Evolutionary conservation across 345 rosid genomes (phyloP).

Genomic region (Anacardium occidentale): DNA sequence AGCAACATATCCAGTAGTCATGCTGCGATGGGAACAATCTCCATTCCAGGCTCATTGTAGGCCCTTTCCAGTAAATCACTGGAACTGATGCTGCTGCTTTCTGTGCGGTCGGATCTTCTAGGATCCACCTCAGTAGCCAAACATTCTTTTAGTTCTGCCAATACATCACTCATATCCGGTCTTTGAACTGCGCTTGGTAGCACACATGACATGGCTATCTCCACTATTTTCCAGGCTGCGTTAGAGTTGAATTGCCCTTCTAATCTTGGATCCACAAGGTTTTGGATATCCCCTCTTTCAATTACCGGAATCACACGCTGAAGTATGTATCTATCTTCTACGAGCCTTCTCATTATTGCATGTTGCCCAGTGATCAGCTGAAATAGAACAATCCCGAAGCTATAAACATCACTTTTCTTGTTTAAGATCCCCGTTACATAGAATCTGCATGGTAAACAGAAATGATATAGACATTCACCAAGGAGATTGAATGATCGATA

Average conservation of each 20-base stretch:
- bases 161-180: constrained; percentile 25
- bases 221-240: constrained; percentile 35
- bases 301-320: constrained; percentile 22
- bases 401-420: not conserved
- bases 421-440: not conserved
- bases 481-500: too few relatives aligned
- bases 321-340: constrained; percentile 19
- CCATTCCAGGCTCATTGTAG: not conserved
- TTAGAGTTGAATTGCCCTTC: constrained; percentile 24
- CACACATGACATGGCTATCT: constrained; percentile 11
- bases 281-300: constrained; percentile 33
- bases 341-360: constrained; percentile 20
- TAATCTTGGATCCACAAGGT: constrained; percentile 8
- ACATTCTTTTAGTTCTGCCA: constrained; percentile 30
- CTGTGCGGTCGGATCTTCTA: not conserved
- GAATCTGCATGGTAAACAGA: not conserved
- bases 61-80: not conserved
- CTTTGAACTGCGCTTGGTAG: constrained; percentile 19
- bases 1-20: not conserved
- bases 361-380: constrained; percentile 37
- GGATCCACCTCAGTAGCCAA: constrained; percentile 18
- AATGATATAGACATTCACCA: not conserved
- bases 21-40: not conserved
- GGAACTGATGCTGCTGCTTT: not conserved
- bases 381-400: not conserved